These are phyloP conservation scores for Zygosaccharomyces siamensis DNA, from an alignment of 805 yeast species.

Conservation along the genomic window DNA sequence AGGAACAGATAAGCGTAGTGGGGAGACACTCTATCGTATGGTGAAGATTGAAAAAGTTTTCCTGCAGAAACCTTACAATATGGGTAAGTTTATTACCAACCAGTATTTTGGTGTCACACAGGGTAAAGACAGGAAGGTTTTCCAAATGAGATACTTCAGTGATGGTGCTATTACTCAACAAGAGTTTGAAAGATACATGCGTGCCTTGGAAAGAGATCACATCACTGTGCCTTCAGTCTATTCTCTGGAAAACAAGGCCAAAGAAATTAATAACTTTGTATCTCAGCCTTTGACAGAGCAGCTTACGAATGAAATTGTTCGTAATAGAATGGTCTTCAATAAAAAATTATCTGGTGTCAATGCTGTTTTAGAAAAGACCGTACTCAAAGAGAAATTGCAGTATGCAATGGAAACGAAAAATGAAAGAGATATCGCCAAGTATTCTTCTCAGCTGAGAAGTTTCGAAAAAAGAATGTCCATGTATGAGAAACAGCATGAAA, in stretches of 20 bases:
- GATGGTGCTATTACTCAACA: conserved; percentile 66
- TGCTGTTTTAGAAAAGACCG: conserved; percentile 70
- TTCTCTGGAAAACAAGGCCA: conserved; percentile 58
- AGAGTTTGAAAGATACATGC: conserved; percentile 69
- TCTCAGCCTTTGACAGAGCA: conserved; percentile 62
- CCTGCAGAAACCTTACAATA: conserved; percentile 46
- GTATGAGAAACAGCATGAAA: conserved; percentile 38
- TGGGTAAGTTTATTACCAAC: conserved; percentile 48
- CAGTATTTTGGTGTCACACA: conserved; percentile 71
- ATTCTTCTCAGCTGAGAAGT: conserved; percentile 45
- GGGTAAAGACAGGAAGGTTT: conserved; percentile 67
- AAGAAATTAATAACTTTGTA: conserved; percentile 58
- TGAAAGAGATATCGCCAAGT: conserved; percentile 39
- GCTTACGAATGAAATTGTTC: conserved; percentile 75
- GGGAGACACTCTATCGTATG: conserved; percentile 69
- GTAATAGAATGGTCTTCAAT: conserved; percentile 59
- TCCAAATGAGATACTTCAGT: conserved; percentile 75
- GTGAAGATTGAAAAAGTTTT: conserved; percentile 71
- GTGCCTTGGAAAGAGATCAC: conserved; percentile 55
- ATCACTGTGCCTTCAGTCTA: conserved; percentile 50
- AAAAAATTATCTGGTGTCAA: conserved; percentile 58
- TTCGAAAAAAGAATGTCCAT: conserved; percentile 37
- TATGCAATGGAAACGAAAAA: conserved; percentile 64
- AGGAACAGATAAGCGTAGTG: conserved; percentile 60
- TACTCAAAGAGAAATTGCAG: conserved; percentile 65